Percentiles rank a stretch among this genome's conserved stretches.
Conservation (phyloP, 768 basidiomycete genomes). For the Lactarius sp. region DNA sequence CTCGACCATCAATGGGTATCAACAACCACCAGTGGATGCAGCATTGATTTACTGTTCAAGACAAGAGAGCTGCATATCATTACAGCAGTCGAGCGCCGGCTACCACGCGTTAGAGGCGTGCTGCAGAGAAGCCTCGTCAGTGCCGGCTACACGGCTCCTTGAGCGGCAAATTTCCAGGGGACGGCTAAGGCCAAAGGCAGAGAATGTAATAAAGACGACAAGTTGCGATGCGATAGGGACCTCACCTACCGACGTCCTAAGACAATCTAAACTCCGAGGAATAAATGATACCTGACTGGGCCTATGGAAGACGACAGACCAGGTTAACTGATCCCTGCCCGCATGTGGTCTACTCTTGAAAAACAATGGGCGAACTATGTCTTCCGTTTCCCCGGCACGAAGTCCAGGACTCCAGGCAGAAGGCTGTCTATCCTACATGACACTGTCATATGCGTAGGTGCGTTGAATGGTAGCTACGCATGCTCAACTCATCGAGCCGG, state of each 20-base stretch:
- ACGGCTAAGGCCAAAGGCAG: neutral
- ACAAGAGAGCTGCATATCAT: conserved; percentile 3
- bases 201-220: conserved; percentile 6
- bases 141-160: neutral
- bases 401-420: neutral
- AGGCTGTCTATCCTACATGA: neutral
- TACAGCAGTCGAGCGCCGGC: neutral
- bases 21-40: neutral
- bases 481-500: no score
- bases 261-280: conserved; percentile 17
- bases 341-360: neutral
- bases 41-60: neutral
- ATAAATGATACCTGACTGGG: conserved; percentile 3
- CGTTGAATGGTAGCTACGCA: no score
- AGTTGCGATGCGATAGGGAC: conserved; percentile 1
- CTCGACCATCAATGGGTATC: neutral
- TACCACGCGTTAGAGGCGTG: conserved; percentile 3
- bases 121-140: neutral
- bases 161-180: conserved; percentile 2
- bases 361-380: neutral
- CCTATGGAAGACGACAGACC: neutral
- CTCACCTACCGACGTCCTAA: neutral
- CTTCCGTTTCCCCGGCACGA: neutral
- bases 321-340: neutral
- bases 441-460: no score